Evolutionary conservation across 2,329 filamentous ascomycete species (phyloP), one percentile per base, ranked within the genome.

Genomic region (Paecilomyces niveus): DNA sequence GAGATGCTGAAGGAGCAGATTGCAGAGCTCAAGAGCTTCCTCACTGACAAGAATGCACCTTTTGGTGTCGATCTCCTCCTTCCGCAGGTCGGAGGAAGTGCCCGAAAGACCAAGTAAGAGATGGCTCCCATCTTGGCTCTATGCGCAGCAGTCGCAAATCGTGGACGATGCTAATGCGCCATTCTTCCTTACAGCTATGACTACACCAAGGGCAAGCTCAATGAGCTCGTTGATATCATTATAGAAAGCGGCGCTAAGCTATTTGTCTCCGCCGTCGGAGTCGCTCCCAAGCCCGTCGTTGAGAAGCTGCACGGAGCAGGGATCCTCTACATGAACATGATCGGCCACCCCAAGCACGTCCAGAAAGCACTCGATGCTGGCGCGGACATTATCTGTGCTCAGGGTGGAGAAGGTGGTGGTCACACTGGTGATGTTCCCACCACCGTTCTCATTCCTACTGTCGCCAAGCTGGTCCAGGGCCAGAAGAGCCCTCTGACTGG

Each of bases 261-360:
- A 60, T 99, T 99, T 80, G 94, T 99, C 68, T 97, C 90, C 56
- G 94, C 94, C 69, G 92, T 99, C 74, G 94, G 94, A 70, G 89
- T 97, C 26, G 92, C 94, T 51, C 91, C 94, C 65, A 90, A 90
- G 78, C 80, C 84, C 67, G 88, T 97, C 59, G 92, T 99, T 70
- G 92, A 97, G 65, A 89, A 85, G 73, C 86, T 99, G 53, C 94
- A 99, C 84, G 84, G 86, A 72, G 80, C 86, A 70, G 92, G 92
- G 66, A 85, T 99, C 67, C 83, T 96, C 66, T 96, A 95, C 84
- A 97, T 97, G 94, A 99, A 99, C 87, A 99, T 99, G 94, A 92
- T 99, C 74, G 94, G 94, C 66, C 94, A 99, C 83, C 93, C 94
- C 72, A 99, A 99, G 87, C 94, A 99, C 80, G 93, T 96, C 63